These are phyloP conservation scores for Penicillium diatomitis DNA, from an alignment of 495 filamentous ascomycete genomes.

Conservation along the genomic window DNA sequence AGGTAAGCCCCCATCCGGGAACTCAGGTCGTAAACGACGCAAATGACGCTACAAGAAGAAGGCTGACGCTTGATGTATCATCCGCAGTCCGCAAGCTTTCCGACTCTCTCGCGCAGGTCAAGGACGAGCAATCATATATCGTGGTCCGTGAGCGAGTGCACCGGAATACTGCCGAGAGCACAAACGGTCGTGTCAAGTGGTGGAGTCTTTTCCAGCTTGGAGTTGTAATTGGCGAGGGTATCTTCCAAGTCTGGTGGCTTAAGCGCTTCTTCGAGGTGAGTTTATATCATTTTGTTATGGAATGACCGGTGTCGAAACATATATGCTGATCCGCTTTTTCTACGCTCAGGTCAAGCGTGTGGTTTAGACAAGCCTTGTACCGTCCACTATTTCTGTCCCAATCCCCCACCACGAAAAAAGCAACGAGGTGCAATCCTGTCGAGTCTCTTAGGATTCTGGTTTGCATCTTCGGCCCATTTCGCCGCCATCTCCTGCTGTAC, in stretches of 20 bases:
- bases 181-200: slow-evolving; percentile 95
- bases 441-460: not conserved
- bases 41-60: no score
- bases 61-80: slow-evolving; percentile 8
- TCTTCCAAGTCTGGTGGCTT: slow-evolving; percentile 99
- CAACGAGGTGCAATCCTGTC: slow-evolving; percentile 1
- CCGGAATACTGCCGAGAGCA: slow-evolving; percentile 97
- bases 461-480: not conserved
- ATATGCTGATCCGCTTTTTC: slow-evolving; percentile 1
- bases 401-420: slow-evolving; percentile 6
- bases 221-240: slow-evolving; percentile 80
- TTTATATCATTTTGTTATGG: not conserved
- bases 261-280: slow-evolving; percentile 95
- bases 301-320: not conserved
- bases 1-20: slow-evolving; percentile 38
- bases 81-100: slow-evolving; percentile 68
- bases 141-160: slow-evolving; percentile 90
- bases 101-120: slow-evolving; percentile 80
- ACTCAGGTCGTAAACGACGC: no score
- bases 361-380: slow-evolving; percentile 16
- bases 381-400: not conserved
- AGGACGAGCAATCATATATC: slow-evolving; percentile 97
- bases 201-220: slow-evolving; percentile 96
- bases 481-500: not conserved
- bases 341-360: slow-evolving; percentile 34